Evolutionary conservation across 1,284 basidiomycete species (phyloP), one percentile per base, ranked within the genome.

Genomic region (Ganoderma leucocontextum): DNA sequence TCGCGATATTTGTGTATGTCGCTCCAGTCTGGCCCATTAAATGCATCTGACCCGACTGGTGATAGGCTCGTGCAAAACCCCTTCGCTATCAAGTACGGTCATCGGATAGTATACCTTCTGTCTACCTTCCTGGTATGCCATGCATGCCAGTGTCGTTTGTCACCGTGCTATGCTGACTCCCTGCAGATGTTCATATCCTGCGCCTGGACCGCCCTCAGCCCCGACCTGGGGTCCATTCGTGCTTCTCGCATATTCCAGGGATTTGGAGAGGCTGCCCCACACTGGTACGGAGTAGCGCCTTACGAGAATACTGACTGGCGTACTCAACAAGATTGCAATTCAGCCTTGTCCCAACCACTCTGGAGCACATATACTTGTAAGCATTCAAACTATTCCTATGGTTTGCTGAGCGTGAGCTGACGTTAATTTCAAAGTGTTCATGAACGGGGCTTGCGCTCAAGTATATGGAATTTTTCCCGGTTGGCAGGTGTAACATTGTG

Each of bases 161-260:
- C 17, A 19, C 33, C 8, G 19, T 25, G 47, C 55, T 36, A 22
- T 25, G n/a, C 35, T 58, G 13, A 33, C 36, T 39, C 2, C 13
- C 38, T 22, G 5, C 38, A 83, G 82, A 83, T 84, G 81, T 84
- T 85, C 72, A 78, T 84, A 36, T 78, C 80, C 0, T 83, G 82
- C 64, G 81, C 84, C 41, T 85, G 84, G 83, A 82, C 80, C 65
- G 83, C 82, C 6, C 76, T 80, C 22, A 80, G 82, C 69, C 82
- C 82, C 7, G 80, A 78, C 55, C 74, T 84, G 35, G 70, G 78
- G 0, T 84, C 82, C 2, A 83, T 85, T 41, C 77, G 79, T 19
- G 83, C 80, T 1, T 81, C 83, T 7, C 78, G 83, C 10, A 77
- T 81, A 5, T 83, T 85, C 70, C 83, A 84, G 75, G 83, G 83